Evolutionary conservation across 1,284 basidiomycete genomes (phyloP).

Genomic region (Malassezia cuniculi): DNA sequence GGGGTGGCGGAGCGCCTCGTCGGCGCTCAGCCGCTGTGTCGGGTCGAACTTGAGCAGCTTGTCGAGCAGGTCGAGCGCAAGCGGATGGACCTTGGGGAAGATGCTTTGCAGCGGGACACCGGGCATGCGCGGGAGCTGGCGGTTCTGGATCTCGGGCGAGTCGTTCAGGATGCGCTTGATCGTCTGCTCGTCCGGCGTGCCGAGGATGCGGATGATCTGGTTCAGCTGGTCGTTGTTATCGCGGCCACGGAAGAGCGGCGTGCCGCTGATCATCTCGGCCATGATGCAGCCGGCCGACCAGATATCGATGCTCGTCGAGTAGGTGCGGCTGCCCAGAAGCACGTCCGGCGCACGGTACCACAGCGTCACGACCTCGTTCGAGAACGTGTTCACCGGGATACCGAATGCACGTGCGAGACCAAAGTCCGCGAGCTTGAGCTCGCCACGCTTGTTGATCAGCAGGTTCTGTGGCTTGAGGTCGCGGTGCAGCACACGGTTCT

Average conservation of each 20-base stretch:
- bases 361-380: conserved; percentile 60
- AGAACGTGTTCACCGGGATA: conserved; percentile 45
- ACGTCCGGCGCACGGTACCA: conserved; percentile 99
- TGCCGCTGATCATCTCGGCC: conserved; percentile 77
- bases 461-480: conserved; percentile 97
- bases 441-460: conserved; percentile 92
- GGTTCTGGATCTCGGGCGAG: conserved; percentile 83
- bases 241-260: conserved; percentile 88
- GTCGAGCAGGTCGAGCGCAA: conserved; percentile 87
- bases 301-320: conserved; percentile 95
- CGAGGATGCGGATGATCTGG: conserved; percentile 93
- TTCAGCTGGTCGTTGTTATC: conserved; percentile 96
- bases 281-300: conserved; percentile 99
- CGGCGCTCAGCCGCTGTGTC: conserved; percentile 75
- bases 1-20: conserved; percentile 79
- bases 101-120: conserved; percentile 79
- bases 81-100: conserved; percentile 78
- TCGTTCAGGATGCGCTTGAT: conserved; percentile 80
- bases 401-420: conserved; percentile 74
- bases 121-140: conserved; percentile 77
- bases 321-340: conserved; percentile 86
- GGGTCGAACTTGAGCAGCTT: conserved; percentile 94
- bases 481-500: conserved; percentile 91
- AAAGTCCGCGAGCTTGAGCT: conserved; percentile 72
- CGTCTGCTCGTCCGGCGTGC: conserved; percentile 80